Evolutionary conservation across 1,139 yeast species (phyloP).

Genomic region (Saccharomyces hybrid): DNA sequence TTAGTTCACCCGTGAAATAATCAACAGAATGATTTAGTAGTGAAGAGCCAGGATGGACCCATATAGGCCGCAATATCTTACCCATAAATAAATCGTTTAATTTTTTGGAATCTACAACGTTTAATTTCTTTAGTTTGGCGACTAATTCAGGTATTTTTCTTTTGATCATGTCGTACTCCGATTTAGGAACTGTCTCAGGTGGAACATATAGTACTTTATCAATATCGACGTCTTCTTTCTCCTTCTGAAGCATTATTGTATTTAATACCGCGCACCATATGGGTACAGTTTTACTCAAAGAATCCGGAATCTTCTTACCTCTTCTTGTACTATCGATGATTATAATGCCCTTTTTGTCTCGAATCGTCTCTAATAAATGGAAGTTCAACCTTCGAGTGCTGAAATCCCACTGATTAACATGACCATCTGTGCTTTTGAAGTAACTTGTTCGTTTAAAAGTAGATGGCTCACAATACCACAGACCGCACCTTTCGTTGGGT

Average conservation of each 20-base stretch:
- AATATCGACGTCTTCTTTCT: constrained; percentile 8
- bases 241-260: constrained; percentile 35
- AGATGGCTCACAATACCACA: constrained; percentile 66
- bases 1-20: constrained; percentile 24
- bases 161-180: constrained; percentile 51
- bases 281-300: constrained; percentile 78
- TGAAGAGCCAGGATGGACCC: constrained; percentile 58
- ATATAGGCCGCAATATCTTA: constrained; percentile 56
- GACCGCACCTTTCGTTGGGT: constrained; percentile 82
- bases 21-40: constrained; percentile 19
- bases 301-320: constrained; percentile 82
- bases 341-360: constrained; percentile 40
- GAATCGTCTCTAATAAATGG: constrained; percentile 51
- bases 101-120: constrained; percentile 34
- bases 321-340: constrained; percentile 78
- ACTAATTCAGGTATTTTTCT: constrained; percentile 46
- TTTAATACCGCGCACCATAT: constrained; percentile 86
- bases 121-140: constrained; percentile 36
- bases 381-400: constrained; percentile 66
- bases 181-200: constrained; percentile 44
- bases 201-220: constrained; percentile 43
- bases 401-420: constrained; percentile 71
- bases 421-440: constrained; percentile 91
- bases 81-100: constrained; percentile 32
- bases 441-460: constrained; percentile 45